Conservation (phyloP, 768 basidiomycete genomes). For the Tulasnella calospora region DNA sequence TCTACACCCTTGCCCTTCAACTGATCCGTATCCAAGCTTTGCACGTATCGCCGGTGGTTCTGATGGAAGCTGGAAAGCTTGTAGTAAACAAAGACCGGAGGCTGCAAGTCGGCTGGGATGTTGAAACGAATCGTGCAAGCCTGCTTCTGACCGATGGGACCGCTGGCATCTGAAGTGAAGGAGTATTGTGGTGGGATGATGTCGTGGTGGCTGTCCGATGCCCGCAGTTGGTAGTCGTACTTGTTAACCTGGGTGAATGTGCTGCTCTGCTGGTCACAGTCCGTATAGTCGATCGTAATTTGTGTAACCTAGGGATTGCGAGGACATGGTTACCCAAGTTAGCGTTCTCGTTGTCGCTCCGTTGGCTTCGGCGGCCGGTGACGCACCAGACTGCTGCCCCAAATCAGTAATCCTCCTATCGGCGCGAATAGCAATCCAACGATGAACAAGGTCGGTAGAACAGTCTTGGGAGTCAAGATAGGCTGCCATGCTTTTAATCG, state of each 20-base stretch:
- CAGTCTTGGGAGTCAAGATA: conserved; percentile 95
- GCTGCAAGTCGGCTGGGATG: conserved; percentile 67
- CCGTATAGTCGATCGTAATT: conserved; percentile 92
- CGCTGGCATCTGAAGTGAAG: conserved; percentile 53
- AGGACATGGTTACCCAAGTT: not conserved
- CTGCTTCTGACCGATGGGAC: conserved; percentile 39
- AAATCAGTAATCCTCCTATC: conserved; percentile 90
- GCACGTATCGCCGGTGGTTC: conserved; percentile 96
- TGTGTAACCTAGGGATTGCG: conserved; percentile 65
- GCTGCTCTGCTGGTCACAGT: conserved; percentile 66
- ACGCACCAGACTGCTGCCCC: conserved; percentile 69
- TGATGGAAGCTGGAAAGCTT: conserved; percentile 95
- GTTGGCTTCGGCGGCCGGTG: not conserved
- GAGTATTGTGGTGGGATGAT: conserved; percentile 63
- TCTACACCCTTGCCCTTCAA: conserved; percentile 66
- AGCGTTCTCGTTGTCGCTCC: not conserved
- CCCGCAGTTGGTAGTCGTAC: conserved; percentile 61
- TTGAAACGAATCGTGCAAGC: conserved; percentile 77
- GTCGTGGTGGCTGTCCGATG: conserved; percentile 47
- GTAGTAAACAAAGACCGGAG: conserved; percentile 89
- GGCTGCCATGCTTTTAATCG: conserved; percentile 99
- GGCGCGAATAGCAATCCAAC: conserved; percentile 93
- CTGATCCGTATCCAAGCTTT: conserved; percentile 80
- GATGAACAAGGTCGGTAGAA: conserved; percentile 92
- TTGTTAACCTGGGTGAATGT: conserved; percentile 56